Percentiles rank a stretch among this genome's conserved stretches.
These are phyloP conservation scores for Chaetomiaceae sp. DNA, from an alignment of 2,329 filamentous ascomycete genomes.

Conservation along the genomic window DNA sequence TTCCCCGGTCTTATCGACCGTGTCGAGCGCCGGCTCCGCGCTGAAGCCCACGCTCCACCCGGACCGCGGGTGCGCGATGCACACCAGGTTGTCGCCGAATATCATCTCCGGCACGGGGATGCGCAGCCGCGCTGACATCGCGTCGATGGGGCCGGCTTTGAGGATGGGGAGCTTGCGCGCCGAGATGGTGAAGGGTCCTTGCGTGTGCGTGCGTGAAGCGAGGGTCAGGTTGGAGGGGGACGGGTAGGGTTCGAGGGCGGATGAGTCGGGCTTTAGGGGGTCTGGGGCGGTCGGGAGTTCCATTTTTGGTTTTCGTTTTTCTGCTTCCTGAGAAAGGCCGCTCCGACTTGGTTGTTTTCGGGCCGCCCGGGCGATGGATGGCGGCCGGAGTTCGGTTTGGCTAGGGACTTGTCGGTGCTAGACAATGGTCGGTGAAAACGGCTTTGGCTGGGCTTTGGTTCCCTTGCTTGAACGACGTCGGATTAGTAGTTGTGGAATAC, in stretches of 20 bases:
- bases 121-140: slow-evolving; percentile 68
- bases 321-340: no score
- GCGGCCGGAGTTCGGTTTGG: no score
- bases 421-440: no score
- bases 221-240: slow-evolving; percentile 42
- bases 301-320: no score
- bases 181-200: slow-evolving; percentile 65
- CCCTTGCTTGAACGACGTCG: no score
- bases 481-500: no score
- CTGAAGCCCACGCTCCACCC: slow-evolving; percentile 77
- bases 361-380: no score
- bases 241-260: neutral
- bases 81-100: slow-evolving; percentile 87
- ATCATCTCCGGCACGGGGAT: slow-evolving; percentile 98
- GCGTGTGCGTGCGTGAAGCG: slow-evolving; percentile 51
- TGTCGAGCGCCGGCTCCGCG: slow-evolving; percentile 79
- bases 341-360: no score
- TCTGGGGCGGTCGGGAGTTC: neutral
- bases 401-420: no score
- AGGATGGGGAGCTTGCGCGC: slow-evolving; percentile 92
- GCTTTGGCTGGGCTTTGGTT: no score
- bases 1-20: slow-evolving; percentile 84
- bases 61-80: slow-evolving; percentile 65
- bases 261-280: no score
- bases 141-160: slow-evolving; percentile 83